phyloP scores from a whole-genome alignment of 75 land plant genomes.

The Picea sitchensis region DNA sequence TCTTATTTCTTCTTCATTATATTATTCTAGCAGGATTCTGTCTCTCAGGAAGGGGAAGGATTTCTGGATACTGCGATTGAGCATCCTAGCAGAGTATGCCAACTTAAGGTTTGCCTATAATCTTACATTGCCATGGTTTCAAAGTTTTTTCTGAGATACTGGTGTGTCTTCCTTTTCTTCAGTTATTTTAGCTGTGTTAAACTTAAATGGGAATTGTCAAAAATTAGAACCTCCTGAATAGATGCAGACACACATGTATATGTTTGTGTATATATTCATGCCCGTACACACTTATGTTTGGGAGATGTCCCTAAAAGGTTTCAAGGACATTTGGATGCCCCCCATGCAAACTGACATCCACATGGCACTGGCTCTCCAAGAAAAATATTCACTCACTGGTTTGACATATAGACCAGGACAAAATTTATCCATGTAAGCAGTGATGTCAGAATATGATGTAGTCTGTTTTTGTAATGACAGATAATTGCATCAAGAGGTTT shows the following conservation, averaged over 20 bases:
- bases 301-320: too few species aligned
- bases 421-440: too few species aligned
- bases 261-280: not conserved
- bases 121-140: not conserved
- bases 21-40: not conserved
- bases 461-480: too few species aligned
- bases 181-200: not conserved
- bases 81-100: conserved; percentile 9
- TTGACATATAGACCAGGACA: too few species aligned
- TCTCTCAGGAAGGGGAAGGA: not conserved
- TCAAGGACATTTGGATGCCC: too few species aligned
- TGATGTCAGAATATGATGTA: too few species aligned
- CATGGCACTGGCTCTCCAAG: too few species aligned
- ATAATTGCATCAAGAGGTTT: too few species aligned
- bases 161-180: not conserved
- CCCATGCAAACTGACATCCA: not conserved
- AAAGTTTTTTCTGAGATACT: not conserved
- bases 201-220: not conserved
- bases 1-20: not conserved
- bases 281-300: too few species aligned
- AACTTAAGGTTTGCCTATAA: conserved; percentile 10
- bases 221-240: not conserved
- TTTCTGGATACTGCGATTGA: not conserved
- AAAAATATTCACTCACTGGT: too few species aligned
- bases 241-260: not conserved